Evolutionary conservation across 2,329 filamentous ascomycete species (phyloP), one percentile per base, ranked within the genome.

Genomic region (Tolypocladium tropicale): DNA sequence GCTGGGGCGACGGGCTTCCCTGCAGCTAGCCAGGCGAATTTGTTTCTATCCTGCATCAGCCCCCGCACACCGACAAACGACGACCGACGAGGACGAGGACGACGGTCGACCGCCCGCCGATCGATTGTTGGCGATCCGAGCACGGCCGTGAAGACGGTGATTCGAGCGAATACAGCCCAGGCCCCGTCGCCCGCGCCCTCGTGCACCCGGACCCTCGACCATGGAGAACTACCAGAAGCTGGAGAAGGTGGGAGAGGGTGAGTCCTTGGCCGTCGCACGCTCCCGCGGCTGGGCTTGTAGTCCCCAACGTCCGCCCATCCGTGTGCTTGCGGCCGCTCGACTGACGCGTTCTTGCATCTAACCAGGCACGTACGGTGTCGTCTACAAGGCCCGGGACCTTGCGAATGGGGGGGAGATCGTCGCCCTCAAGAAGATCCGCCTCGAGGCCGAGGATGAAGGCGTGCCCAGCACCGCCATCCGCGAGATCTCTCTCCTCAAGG

Each of bases 171-270:
- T 28, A 25, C 25, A n/a, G 46, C 21, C 46, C 46, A 32, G 9
- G 18, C 28, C 46, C 28, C 16, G 46, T n/a, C 46, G 18, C 46
- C 32, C 46, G 46, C 46, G 30, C 6, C 46, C 16, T 49, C 25
- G 46, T 11, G 28, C 25, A 49, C 11, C 25, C 25, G 16, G 25
- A 14, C 16, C 16, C 7, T 49, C 6, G 55, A 61, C 59, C 63
- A 95, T 96, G 91, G 90, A 96, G 74, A 95, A 95, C 76, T 96
- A 96, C 73, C 89, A 95, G 76, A 95, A 95, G 77, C 82, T 96
- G 68, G 91, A 96, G 78, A 96, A 96, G 80, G 91, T 96, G 67
- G 91, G 91, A 73, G 91, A 96, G 83, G 91, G 91, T 94, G 76
- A 65, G 81, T 66, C 60, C 46, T 12, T 28, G 28, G 46, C 12